Base-by-base conservation (phyloP, 2,329 filamentous ascomycete genomes). In the Fusarium abutilonis region DNA sequence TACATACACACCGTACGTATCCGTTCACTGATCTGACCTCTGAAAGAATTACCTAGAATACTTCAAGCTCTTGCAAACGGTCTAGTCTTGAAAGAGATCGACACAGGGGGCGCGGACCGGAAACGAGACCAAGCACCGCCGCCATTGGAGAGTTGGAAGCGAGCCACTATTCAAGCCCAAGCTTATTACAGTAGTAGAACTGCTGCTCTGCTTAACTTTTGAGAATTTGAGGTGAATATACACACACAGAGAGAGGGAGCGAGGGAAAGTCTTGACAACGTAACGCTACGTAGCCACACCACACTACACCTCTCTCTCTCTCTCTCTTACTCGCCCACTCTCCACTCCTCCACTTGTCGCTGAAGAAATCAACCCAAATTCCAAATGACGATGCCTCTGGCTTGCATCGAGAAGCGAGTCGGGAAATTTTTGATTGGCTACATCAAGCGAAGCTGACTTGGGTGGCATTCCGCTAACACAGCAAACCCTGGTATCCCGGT, bases 341-440 rank as follows among this genome's bases (percentile, higher is more conserved):
- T 26, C 23, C 23, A 26, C 23, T 8, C n/a, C 21, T 23, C 21
- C 21, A 26, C 23, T 8, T 26, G 23, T 26, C 38, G 38, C 23
- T 34, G 17, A 46, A 46, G 21, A 36, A 34, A 9, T 23, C 17
- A 63, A 66, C 56, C 45, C 34, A 13, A 34, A 13, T 51, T 60
- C 56, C 47, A 49, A 56, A 54, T 54, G 29, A 46, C 28, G 39
- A 54, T 54, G 48, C 56, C 61, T 60, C 51, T 64, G 52, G 68
- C 57, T 51, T 70, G 66, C 68, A 69, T 69, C 58, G 52, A 65
- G 59, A 71, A 71, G 70, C 70, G 71, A 72, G 69, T 59, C 67
- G 68, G 64, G 56, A 60, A 69, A 63, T 69, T 69, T 67, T 52
- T 72, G 57, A 73, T 72, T 72, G 71, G 69, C 7, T 39, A 42